Conservation (phyloP, 106 monocot genomes). For the Platanthera guangdongensis region DNA sequence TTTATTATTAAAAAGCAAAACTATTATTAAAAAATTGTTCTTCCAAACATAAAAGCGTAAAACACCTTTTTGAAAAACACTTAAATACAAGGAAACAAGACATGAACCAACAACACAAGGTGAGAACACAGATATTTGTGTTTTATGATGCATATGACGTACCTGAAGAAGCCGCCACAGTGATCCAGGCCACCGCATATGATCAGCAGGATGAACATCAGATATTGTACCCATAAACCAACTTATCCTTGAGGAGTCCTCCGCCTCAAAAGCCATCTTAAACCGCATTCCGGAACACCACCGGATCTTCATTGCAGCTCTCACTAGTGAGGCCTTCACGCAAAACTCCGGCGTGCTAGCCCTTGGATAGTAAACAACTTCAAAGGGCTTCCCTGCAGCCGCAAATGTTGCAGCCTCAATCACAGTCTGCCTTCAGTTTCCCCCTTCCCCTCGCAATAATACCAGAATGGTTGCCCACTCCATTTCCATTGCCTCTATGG, state of each 20-base stretch:
- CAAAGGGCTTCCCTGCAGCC: constrained; percentile 40
- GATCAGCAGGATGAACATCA: constrained; percentile 44
- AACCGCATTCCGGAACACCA: constrained; percentile 71
- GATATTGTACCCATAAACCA: constrained; percentile 76
- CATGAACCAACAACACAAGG: background rate
- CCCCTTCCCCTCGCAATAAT: constrained; percentile 27
- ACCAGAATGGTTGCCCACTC: background rate
- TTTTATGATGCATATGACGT: background rate
- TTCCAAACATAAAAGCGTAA: too few species aligned
- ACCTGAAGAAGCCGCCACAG: constrained; percentile 81
- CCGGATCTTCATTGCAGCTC: constrained; percentile 40
- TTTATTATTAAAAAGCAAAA: too few species aligned
- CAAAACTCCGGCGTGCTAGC: constrained; percentile 65
- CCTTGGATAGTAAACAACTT: constrained; percentile 58
- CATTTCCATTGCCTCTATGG: constrained; percentile 3
- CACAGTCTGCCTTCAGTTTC: constrained; percentile 30
- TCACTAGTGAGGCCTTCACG: constrained; percentile 45
- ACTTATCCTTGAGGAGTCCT: constrained; percentile 66
- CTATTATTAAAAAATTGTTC: too few species aligned
- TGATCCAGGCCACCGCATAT: constrained; percentile 43
- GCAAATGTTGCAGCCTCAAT: constrained; percentile 39
- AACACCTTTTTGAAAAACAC: too few species aligned
- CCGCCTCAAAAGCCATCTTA: constrained; percentile 70
- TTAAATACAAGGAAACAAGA: background rate
- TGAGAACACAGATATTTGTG: background rate